A percentile compares a stretch with the other conserved stretches of the same genome.
phyloP scores from a whole-genome alignment of 495 filamentous ascomycete genomes.

The Cenococcum geophilum region DNA sequence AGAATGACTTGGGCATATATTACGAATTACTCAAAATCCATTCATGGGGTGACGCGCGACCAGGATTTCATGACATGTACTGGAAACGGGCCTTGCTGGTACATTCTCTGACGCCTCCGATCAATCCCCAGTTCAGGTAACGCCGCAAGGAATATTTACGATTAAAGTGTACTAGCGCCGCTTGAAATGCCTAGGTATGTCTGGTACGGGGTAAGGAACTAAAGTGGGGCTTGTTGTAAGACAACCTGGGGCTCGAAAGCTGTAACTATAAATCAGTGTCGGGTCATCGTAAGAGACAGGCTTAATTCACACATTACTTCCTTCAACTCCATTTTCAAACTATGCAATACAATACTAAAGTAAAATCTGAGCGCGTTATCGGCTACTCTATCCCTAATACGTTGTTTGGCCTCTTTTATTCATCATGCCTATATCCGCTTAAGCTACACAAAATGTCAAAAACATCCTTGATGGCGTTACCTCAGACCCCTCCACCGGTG shows the following conservation, averaged over 20 bases:
- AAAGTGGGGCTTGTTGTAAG: not conserved
- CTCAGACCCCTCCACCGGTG: not conserved
- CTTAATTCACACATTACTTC: not conserved
- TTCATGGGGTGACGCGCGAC: no score
- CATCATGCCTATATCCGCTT: slow-evolving; percentile 18
- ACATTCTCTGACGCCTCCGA: no score
- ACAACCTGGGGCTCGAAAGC: not conserved
- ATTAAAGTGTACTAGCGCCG: no score
- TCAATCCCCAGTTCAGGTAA: no score
- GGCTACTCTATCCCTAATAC: not conserved
- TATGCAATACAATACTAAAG: not conserved
- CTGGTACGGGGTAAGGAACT: not conserved
- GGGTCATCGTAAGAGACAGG: not conserved
- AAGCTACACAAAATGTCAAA: slow-evolving; percentile 19
- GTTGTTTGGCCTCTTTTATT: not conserved
- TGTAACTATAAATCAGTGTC: not conserved
- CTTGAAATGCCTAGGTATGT: not conserved
- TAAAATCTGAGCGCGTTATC: not conserved
- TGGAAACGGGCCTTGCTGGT: no score
- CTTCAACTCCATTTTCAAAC: not conserved
- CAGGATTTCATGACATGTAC: no score
- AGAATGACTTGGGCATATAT: no score
- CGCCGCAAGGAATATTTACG: no score
- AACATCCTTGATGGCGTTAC: slow-evolving; percentile 18
- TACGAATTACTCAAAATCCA: no score